Conservation (phyloP, 1,284 basidiomycete species). For the Marasmius fiardii region DNA sequence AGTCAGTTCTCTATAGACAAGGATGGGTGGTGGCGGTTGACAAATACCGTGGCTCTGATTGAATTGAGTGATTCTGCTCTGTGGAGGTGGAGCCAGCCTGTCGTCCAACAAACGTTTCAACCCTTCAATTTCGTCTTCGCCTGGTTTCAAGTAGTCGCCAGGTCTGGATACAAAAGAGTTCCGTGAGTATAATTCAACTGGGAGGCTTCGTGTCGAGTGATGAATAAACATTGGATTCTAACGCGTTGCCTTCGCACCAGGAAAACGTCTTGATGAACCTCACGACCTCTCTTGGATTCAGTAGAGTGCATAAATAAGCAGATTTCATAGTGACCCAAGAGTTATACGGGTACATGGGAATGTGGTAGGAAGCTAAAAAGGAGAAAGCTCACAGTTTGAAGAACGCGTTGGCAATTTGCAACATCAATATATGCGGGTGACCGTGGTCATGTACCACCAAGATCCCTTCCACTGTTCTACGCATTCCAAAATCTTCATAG, state of each 20-base stretch:
- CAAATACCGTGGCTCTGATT: constrained; percentile 13
- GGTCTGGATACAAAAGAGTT: constrained; percentile 51
- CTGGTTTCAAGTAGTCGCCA: constrained; percentile 96
- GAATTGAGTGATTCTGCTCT: constrained; percentile 8
- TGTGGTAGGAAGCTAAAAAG: background rate
- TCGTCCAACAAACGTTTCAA: constrained; percentile 87
- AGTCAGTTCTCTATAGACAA: constrained; percentile 56
- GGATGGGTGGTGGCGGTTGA: constrained; percentile 15
- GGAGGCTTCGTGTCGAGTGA: constrained; percentile 4
- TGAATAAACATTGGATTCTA: no score
- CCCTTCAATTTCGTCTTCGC: constrained; percentile 90
- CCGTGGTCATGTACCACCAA: constrained; percentile 94
- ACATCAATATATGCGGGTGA: constrained; percentile 93
- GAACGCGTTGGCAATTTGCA: constrained; percentile 98
- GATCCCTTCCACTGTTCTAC: constrained; percentile 93
- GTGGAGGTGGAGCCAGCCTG: constrained; percentile 76
- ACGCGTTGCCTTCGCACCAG: no score
- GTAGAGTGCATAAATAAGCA: background rate
- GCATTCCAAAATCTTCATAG: constrained; percentile 95
- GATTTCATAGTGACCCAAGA: background rate
- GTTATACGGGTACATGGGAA: background rate
- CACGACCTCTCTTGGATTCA: background rate
- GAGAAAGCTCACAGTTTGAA: constrained; percentile 85
- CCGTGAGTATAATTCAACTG: background rate
- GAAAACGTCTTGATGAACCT: background rate